Percentiles rank a stretch among this genome's conserved stretches.
Conservation (phyloP, 495 filamentous ascomycete species). For the Neurospora pannonica region DNA sequence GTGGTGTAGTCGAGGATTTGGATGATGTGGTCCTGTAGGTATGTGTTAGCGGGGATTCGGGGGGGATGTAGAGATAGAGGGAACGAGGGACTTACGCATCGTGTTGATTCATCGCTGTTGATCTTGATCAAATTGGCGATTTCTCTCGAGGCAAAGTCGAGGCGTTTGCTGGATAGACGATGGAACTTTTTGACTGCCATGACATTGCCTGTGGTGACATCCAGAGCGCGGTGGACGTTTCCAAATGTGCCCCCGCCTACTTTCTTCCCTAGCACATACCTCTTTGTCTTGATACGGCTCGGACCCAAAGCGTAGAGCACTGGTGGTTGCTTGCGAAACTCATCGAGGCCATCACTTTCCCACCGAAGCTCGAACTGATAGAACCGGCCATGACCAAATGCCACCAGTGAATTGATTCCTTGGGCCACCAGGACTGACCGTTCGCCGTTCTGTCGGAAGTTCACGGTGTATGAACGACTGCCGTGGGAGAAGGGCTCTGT, state of each 20-base stretch:
- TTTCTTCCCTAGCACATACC: conserved; percentile 13
- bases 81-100: conserved; percentile 13
- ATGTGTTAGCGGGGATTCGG: not conserved
- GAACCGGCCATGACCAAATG: conserved; percentile 15
- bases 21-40: conserved; percentile 20
- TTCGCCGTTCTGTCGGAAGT: not conserved
- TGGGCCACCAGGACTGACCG: conserved; percentile 20
- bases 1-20: conserved; percentile 17
- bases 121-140: conserved; percentile 18
- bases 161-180: conserved; percentile 17
- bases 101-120: conserved; percentile 12
- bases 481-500: conserved; percentile 13
- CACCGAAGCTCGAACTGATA: conserved; percentile 25
- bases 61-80: not conserved
- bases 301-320: conserved; percentile 15
- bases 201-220: conserved; percentile 13
- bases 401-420: conserved; percentile 21
- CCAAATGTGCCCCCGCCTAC: conserved; percentile 24
- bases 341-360: conserved; percentile 13
- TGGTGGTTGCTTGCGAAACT: conserved; percentile 10
- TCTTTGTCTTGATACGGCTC: conserved; percentile 7
- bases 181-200: conserved; percentile 29
- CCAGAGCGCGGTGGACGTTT: conserved; percentile 18
- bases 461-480: conserved; percentile 5
- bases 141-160: conserved; percentile 21